Base-by-base conservation (phyloP, 371 early-diverging fungal genomes). In the Lichtheimia ornata region DNA sequence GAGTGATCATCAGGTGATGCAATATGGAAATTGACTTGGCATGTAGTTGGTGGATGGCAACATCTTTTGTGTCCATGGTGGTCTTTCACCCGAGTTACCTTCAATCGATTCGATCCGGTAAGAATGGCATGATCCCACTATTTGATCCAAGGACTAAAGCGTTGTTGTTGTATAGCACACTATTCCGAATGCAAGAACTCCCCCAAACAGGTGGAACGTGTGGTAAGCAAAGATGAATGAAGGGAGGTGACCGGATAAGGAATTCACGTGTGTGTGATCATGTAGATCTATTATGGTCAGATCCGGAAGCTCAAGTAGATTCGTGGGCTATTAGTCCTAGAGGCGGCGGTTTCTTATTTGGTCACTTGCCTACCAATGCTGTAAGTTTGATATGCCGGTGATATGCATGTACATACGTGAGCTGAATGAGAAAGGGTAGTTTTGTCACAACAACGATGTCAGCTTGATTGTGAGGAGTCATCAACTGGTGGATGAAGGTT, bases 301-400 rank as follows among this genome's bases (percentile, higher is more conserved):
- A 99, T 80, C 99, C 99, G 3, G 99, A 99, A 63, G 73, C 83
- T 9, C 96, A 98, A 58, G 93, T 95, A 56, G 93, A 90, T 47
- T 92, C 95, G 28, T 99, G 98, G 98, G 98, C 96, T 7, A 92
- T 95, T 27, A 94, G 95, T 77, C 98, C 98, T 41, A 82, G 99
- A 61, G 99, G 99, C n/a, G 98, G 98, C 53, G 99, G 99, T 12
- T 99, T 95, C 91, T 79, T 97, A 35, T 99, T 99, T 88, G 99
- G 99, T 1, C 87, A 89, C 30, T 90, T 96, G 68, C 94, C 98
- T 30, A 95, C 98, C 22, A 86, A 91, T 53, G 95, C 74, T 25
- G 74, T 70, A 70, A 65, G 70, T 58, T 2, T 13, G 42, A 15
- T 41, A 43, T n/a, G 18, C 14, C 30, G 5, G 3, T 25, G 3